Base-by-base conservation (phyloP, 768 basidiomycete species). In the Coprinellus aureogranulatus region DNA sequence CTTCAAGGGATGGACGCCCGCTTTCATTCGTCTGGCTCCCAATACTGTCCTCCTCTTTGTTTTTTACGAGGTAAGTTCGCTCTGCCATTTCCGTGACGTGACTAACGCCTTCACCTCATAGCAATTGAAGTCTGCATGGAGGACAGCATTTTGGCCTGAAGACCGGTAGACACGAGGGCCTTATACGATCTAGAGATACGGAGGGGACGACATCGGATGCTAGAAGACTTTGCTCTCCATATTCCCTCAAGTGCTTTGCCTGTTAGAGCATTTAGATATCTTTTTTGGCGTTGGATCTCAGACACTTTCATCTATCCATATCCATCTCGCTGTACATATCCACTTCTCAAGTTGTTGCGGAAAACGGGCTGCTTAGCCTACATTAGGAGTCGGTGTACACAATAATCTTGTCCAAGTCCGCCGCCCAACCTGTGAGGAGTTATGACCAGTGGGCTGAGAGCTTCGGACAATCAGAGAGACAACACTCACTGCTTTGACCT, bases 1-100 rank as follows among this genome's bases (percentile, higher is more conserved):
- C 54, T 90, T 94, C 72, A 92, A 90, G 68, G 92, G 92, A 31
- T 94, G 92, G 92, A 89, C 89, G 18, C 92, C 92, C 2, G 89
- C 92, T 8, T 94, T 92, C 72, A 83, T 89, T 63, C 85, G 92
- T 48, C 72, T 94, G 42, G 90, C 87, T 27, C 91, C 91, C 1
- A 92, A 92, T 67, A 93, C 92, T 1, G 78, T 94, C 31, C 75
- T 93, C 4, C 81, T 93, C 72, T 94, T 92, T 70, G 86, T 93
- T 48, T 91, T 92, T 72, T 87, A 88, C 61, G 91, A 93, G 76
- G 90, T 88, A 62, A 49, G 75, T 54, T 16, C n/a, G 26, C 41
- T 30, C 25, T 58, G 27, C 55, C 23, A 0, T 30, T 26, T 2
- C 20, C 12, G 44, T 27, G 40, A 44, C 18, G 11, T 31, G 28